These are phyloP conservation scores for Thelephora aurantiotincta DNA, from an alignment of 768 basidiomycete species.

Conservation along the genomic window DNA sequence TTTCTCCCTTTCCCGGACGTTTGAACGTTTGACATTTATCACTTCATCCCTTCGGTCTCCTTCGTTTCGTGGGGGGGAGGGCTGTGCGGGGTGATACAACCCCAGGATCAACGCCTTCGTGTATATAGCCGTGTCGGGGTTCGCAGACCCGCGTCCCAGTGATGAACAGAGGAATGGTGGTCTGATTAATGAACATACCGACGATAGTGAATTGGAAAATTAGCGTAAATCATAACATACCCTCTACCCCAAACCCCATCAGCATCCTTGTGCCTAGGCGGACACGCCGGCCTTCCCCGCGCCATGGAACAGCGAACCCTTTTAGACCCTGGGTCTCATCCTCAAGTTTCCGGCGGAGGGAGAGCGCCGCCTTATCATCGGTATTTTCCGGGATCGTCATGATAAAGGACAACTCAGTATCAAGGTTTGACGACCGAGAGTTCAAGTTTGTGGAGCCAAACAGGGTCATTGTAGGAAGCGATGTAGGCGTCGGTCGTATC, in stretches of 20 bases:
- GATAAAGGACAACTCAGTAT: slow-evolving; percentile 84
- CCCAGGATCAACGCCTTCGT: too few species aligned
- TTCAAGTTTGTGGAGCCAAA: slow-evolving; percentile 95
- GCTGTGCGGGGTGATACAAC: too few species aligned
- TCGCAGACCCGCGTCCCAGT: too few species aligned
- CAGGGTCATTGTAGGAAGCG: slow-evolving; percentile 56
- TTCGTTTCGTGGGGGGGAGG: too few species aligned
- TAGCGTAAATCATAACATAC: slow-evolving; percentile 38
- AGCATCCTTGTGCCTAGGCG: slow-evolving; percentile 50
- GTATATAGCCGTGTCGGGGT: too few species aligned
- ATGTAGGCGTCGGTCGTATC: slow-evolving; percentile 45
- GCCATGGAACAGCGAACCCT: slow-evolving; percentile 40
- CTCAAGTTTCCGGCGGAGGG: slow-evolving; percentile 32
- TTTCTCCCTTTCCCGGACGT: too few species aligned
- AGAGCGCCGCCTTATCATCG: slow-evolving; percentile 31
- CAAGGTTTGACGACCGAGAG: slow-evolving; percentile 78
- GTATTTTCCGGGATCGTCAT: slow-evolving; percentile 26
- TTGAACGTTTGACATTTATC: too few species aligned
- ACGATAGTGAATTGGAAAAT: too few species aligned
- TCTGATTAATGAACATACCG: too few species aligned
- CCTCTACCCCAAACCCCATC: slow-evolving; percentile 41
- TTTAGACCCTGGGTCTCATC: slow-evolving; percentile 41
- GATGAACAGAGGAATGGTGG: too few species aligned
- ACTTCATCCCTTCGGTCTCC: too few species aligned
- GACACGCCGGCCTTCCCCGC: slow-evolving; percentile 41